phyloP scores from a whole-genome alignment of 352 stramenopile species.

The Globisporangium uncinulatum region DNA sequence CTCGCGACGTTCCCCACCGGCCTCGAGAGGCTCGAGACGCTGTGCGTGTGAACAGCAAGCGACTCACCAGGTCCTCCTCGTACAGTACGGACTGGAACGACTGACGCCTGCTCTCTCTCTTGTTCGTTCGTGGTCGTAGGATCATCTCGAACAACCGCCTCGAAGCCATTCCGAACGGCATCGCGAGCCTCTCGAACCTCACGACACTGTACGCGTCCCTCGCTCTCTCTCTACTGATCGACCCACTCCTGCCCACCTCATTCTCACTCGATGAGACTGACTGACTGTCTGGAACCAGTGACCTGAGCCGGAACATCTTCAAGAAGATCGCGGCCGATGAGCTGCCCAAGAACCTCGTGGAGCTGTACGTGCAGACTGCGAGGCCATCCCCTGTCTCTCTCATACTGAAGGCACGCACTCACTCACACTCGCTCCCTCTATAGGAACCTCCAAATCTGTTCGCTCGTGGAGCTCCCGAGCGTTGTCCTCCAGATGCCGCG shows the following conservation, averaged over 20 bases:
- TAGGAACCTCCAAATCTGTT: constrained; percentile 24
- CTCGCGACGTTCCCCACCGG: constrained; percentile 19
- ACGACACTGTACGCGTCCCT: constrained; percentile 14
- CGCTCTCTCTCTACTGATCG: neutral
- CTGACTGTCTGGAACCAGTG: constrained; percentile 1
- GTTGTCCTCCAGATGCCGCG: constrained; percentile 25
- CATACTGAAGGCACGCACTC: neutral
- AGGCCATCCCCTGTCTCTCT: neutral
- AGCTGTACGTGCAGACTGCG: constrained; percentile 8
- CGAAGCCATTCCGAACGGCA: constrained; percentile 12
- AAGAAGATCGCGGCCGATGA: constrained; percentile 9
- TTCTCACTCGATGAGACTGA: neutral
- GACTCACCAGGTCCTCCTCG: too few species aligned
- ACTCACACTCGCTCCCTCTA: neutral
- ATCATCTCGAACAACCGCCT: constrained; percentile 18
- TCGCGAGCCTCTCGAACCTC: constrained; percentile 13
- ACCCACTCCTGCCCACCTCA: neutral
- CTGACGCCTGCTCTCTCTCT: neutral
- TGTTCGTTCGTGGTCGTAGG: neutral
- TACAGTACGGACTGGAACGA: neutral
- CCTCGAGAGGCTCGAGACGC: constrained; percentile 20
- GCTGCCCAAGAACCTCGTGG: constrained; percentile 13
- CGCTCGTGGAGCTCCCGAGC: constrained; percentile 21
- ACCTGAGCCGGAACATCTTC: constrained; percentile 21
- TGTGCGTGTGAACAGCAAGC: constrained; percentile 14